Percentiles rank a stretch among this genome's conserved stretches.
Evolutionary conservation across 2,329 filamentous ascomycete species (phyloP).

Genomic region (Aureobasidium leucospermi): DNA sequence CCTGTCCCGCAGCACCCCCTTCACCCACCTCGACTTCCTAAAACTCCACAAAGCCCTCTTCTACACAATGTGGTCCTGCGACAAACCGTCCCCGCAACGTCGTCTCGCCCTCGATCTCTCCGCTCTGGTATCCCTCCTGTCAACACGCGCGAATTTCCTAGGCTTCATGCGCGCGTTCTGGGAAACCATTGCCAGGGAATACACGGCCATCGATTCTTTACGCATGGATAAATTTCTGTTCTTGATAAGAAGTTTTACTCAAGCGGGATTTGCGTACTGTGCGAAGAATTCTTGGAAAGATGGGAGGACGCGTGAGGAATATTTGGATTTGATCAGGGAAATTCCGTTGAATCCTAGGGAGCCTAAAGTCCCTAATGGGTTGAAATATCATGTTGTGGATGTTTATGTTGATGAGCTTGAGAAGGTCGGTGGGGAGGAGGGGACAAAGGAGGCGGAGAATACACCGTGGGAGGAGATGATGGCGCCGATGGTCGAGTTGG

Average conservation of each 20-base stretch:
- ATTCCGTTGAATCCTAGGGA: slow-evolving; percentile 40
- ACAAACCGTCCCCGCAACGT: slow-evolving; percentile 82
- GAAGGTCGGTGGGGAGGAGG: slow-evolving; percentile 55
- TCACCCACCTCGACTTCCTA: slow-evolving; percentile 64
- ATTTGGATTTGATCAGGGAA: slow-evolving; percentile 41
- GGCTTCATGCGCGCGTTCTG: slow-evolving; percentile 45
- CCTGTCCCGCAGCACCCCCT: slow-evolving; percentile 56
- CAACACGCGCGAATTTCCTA: slow-evolving; percentile 31
- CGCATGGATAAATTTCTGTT: slow-evolving; percentile 87
- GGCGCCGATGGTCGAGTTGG: slow-evolving; percentile 49
- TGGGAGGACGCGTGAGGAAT: slow-evolving; percentile 31
- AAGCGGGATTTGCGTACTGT: no score
- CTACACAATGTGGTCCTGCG: slow-evolving; percentile 84
- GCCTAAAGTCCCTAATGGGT: slow-evolving; percentile 65
- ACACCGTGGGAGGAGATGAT: slow-evolving; percentile 44
- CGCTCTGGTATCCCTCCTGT: slow-evolving; percentile 56
- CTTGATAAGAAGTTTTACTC: slow-evolving; percentile 73
- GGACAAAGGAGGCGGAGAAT: no score
- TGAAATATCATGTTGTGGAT: slow-evolving; percentile 82
- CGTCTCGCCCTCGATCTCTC: slow-evolving; percentile 72
- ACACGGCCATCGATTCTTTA: slow-evolving; percentile 43
- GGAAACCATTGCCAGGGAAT: slow-evolving; percentile 45
- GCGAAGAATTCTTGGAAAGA: slow-evolving; percentile 33
- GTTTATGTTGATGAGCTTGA: slow-evolving; percentile 88
- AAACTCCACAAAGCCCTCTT: slow-evolving; percentile 96